Evolutionary conservation across 1,284 basidiomycete genomes (phyloP), one percentile per base, ranked within the genome.

Genomic region (Pascua guehoae): DNA sequence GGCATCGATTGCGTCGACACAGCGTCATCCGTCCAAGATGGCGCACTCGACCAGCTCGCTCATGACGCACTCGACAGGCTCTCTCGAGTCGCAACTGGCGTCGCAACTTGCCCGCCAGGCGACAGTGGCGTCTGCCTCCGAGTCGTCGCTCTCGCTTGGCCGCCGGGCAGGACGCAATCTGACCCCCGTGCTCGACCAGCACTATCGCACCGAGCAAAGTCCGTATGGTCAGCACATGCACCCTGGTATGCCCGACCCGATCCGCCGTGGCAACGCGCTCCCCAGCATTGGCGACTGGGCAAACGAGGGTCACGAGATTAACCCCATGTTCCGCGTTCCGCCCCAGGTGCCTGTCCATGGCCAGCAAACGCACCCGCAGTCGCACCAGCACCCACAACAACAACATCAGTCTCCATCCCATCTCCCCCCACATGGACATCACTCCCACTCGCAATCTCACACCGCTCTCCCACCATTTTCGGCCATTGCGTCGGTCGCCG

Each of bases 251-350:
- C 24, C 24, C 3, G 24, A 32, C 24, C 24, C 24, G 65, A 64
- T 41, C 72, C 63, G 1, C 24, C 24, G 24, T 32, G 24, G 24
- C 24, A 32, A 7, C 24, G 51, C 59, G 1, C 60, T 74, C 51
- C 77, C 81, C 66, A 71, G 80, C 74, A 77, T 76, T 77, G 83
- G 63, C 82, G 67, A 66, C 57, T 71, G 68, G 65, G 64, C 68
- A 39, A 66, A 60, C 15, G 82, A 65, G 62, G 63, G 67, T 17
- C 62, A 60, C 2, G 57, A 66, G 18, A 89, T 91, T 70, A 91
- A 93, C 75, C 89, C 89, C 41, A 91, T 91, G 77, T 93, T 92
- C 81, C 86, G 88, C 83, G 89, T 92, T 76, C 24, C 24, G 24
- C 24, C 24, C 24, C 24, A 32, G 24, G 24, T 7, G 24, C 24